Evolutionary conservation across 2,329 filamentous ascomycete species (phyloP).

Genomic region (Apiospora saccharicola): DNA sequence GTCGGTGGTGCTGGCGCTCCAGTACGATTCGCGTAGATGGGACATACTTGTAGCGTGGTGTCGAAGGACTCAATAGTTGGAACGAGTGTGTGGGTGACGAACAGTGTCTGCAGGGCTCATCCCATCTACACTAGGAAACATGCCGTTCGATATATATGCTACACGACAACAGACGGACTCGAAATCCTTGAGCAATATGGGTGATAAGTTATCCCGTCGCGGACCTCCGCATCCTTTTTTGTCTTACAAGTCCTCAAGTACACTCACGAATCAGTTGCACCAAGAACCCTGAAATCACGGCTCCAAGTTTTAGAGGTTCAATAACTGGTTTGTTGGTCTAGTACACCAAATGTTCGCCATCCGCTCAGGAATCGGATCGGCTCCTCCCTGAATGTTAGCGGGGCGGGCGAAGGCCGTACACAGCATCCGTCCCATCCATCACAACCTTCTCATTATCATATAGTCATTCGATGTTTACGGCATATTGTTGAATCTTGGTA

Average conservation of each 20-base stretch:
- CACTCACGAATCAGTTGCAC: not conserved
- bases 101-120: not conserved
- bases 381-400: not conserved
- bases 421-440: not conserved
- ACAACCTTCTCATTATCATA: not conserved
- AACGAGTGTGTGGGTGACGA: conserved; percentile 23
- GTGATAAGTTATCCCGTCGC: not conserved
- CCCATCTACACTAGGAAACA: not conserved
- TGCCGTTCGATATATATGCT: not conserved
- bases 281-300: not conserved
- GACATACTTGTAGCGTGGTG: conserved; percentile 2
- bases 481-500: not conserved
- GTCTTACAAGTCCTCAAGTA: not conserved
- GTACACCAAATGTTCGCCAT: not conserved
- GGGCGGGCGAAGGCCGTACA: not conserved
- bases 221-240: not conserved
- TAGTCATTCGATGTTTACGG: not conserved
- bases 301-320: not conserved
- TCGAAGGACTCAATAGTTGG: not conserved
- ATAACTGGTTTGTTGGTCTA: not conserved
- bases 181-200: not conserved
- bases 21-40: conserved; percentile 31
- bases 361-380: not conserved
- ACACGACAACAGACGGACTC: not conserved
- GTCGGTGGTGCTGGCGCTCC: conserved; percentile 33